phyloP scores from a whole-genome alignment of 805 yeast species.

The Candida caryicola region DNA sequence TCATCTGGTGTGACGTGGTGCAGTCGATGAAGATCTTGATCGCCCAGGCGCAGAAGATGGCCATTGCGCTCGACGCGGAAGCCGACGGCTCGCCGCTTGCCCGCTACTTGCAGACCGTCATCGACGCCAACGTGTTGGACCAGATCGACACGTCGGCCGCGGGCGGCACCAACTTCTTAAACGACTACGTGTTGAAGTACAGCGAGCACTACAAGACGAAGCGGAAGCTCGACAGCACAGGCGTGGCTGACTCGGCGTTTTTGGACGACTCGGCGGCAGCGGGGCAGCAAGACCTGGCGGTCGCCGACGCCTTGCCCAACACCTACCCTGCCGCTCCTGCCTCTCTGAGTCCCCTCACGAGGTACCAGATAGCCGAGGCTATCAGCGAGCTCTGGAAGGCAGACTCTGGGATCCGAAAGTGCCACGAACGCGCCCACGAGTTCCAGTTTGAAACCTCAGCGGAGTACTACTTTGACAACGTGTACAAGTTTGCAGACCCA shows the following conservation, averaged over 20 bases:
- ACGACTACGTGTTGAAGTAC: slow-evolving; percentile 62
- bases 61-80: slow-evolving; percentile 67
- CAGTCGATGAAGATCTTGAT: slow-evolving; percentile 77
- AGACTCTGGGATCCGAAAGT: slow-evolving; percentile 63
- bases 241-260: slow-evolving; percentile 28
- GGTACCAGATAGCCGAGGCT: slow-evolving; percentile 63
- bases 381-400: slow-evolving; percentile 64
- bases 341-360: not conserved
- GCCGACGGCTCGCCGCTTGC: slow-evolving; percentile 40
- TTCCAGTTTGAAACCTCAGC: slow-evolving; percentile 87
- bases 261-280: slow-evolving; percentile 14
- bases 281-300: not conserved
- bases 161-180: slow-evolving; percentile 61
- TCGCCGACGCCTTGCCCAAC: not conserved
- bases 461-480: slow-evolving; percentile 72
- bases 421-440: slow-evolving; percentile 61
- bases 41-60: slow-evolving; percentile 67
- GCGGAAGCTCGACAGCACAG: slow-evolving; percentile 55
- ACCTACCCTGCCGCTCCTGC: not conserved
- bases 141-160: slow-evolving; percentile 64
- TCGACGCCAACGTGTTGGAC: slow-evolving; percentile 57
- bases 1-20: slow-evolving; percentile 90
- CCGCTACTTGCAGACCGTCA: slow-evolving; percentile 46
- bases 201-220: slow-evolving; percentile 51
- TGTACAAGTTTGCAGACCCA: slow-evolving; percentile 60